A percentile compares a stretch with the other conserved stretches of the same genome.
Evolutionary conservation across 2,329 filamentous ascomycete species (phyloP).

Genomic region (Rhynchosporium agropyri): DNA sequence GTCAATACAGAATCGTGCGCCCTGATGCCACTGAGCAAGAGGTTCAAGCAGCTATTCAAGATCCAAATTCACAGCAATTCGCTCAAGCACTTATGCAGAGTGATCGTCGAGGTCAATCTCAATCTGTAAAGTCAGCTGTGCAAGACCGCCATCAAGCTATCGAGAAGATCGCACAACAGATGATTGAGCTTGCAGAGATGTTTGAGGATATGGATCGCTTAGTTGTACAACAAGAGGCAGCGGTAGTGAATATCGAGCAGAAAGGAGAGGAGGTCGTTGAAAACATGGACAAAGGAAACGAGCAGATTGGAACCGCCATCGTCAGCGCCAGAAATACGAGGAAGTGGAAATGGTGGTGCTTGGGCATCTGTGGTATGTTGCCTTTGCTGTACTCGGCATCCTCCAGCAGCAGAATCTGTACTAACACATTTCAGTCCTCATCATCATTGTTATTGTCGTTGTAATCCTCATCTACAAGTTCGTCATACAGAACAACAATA

Average conservation of each 20-base stretch:
- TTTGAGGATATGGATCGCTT: slow-evolving; percentile 89
- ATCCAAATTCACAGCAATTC: slow-evolving; percentile 75
- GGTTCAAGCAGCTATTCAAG: slow-evolving; percentile 75
- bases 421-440: slow-evolving; percentile 48
- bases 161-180: slow-evolving; percentile 87
- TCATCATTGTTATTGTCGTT: slow-evolving; percentile 54
- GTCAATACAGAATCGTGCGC: slow-evolving; percentile 88
- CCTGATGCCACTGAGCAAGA: slow-evolving; percentile 80
- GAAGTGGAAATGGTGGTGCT: slow-evolving; percentile 89
- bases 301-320: slow-evolving; percentile 80
- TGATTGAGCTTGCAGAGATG: slow-evolving; percentile 83
- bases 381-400: slow-evolving; percentile 10
- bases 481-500: slow-evolving; percentile 43
- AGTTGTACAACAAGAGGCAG: slow-evolving; percentile 82
- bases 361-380: slow-evolving; percentile 68
- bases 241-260: slow-evolving; percentile 79
- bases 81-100: slow-evolving; percentile 82
- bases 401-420: slow-evolving; percentile 2
- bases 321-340: slow-evolving; percentile 72
- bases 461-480: slow-evolving; percentile 52
- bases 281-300: slow-evolving; percentile 83
- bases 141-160: slow-evolving; percentile 83
- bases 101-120: slow-evolving; percentile 79
- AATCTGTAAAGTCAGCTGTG: slow-evolving; percentile 77
- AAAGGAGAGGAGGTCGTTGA: slow-evolving; percentile 84